Percentiles rank a stretch among this genome's conserved stretches.
Conservation (phyloP, 495 filamentous ascomycete genomes). For the Penicillium malachiteum region DNA sequence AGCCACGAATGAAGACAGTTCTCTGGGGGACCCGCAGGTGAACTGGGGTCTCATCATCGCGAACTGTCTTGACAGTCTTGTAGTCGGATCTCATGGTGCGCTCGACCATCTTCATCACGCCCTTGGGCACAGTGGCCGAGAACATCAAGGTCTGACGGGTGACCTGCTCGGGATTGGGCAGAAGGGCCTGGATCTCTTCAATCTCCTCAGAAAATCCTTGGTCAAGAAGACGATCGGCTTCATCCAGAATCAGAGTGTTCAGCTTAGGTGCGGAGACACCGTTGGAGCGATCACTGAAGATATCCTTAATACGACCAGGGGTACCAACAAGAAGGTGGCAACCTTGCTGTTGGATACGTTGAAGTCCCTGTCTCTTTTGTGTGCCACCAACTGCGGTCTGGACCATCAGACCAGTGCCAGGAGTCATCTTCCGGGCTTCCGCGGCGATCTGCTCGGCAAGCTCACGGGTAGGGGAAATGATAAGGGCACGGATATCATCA, state of each 20-base stretch:
- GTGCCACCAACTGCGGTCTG: conserved; percentile 91
- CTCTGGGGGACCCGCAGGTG: conserved; percentile 82
- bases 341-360: conserved; percentile 63
- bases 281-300: conserved; percentile 66
- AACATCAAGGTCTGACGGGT: conserved; percentile 89
- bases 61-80: conserved; percentile 80
- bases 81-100: conserved; percentile 69
- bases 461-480: conserved; percentile 93
- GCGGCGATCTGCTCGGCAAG: conserved; percentile 90
- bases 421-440: conserved; percentile 72
- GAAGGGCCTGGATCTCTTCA: conserved; percentile 59
- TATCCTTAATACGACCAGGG: conserved; percentile 83
- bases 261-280: conserved; percentile 72
- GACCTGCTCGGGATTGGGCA: conserved; percentile 60
- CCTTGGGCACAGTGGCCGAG: conserved; percentile 84
- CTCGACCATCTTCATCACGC: conserved; percentile 77
- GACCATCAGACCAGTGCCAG: conserved; percentile 66
- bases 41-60: conserved; percentile 75
- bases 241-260: conserved; percentile 83
- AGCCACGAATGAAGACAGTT: conserved; percentile 58
- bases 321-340: conserved; percentile 92
- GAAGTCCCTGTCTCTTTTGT: conserved; percentile 62
- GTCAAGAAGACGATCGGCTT: conserved; percentile 91
- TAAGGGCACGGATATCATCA: conserved; percentile 78
- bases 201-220: conserved; percentile 84